Conservation (phyloP, 306 rosid genomes). For the Fragaria ananassa region DNA sequence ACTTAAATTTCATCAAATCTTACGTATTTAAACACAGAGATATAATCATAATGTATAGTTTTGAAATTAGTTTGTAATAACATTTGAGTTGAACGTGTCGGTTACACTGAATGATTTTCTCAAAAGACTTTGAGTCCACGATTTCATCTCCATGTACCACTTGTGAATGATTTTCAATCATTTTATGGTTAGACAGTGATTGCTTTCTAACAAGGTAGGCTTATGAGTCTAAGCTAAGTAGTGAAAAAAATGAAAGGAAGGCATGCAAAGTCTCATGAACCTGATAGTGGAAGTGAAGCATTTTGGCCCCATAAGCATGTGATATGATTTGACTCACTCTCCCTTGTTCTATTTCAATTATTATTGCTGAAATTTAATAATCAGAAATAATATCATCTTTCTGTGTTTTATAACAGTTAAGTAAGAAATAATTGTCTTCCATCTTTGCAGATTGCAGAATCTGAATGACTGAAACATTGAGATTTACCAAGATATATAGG, state of each 20-base stretch:
- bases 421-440: neutral
- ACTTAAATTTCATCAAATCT: neutral
- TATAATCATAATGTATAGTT: neutral
- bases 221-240: neutral
- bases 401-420: neutral
- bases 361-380: neutral
- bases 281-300: neutral
- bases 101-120: neutral
- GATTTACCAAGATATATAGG: neutral
- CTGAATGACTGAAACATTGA: neutral
- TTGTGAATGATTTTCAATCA: neutral
- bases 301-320: conserved; percentile 18
- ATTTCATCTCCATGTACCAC: neutral
- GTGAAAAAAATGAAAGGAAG: neutral
- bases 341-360: neutral
- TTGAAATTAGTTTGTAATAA: too few relatives aligned
- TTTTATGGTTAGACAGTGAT: neutral
- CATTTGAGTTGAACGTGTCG: neutral
- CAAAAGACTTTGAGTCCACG: neutral
- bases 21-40: neutral
- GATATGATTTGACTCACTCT: neutral
- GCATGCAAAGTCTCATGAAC: neutral
- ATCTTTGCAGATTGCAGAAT: neutral
- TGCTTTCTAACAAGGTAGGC: neutral
- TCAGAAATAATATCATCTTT: neutral